Conservation (phyloP, 495 filamentous ascomycete genomes). For the Letharia lupina region DNA sequence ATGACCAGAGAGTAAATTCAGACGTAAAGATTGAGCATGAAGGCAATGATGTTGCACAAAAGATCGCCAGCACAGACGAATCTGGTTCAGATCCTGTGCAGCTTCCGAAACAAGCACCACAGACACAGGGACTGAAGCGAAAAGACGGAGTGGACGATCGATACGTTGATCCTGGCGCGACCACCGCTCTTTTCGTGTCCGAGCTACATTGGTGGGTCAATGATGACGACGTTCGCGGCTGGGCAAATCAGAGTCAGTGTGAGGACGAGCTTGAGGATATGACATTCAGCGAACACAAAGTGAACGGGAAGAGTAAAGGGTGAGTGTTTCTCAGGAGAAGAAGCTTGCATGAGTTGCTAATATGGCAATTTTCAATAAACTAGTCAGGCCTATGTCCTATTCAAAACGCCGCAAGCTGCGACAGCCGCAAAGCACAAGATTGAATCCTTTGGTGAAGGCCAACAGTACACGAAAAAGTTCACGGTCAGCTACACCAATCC, state of each 20-base stretch:
- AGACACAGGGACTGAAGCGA: constrained; percentile 62
- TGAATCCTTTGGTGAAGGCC: constrained; percentile 50
- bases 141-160: constrained; percentile 69
- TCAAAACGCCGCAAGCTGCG: constrained; percentile 74
- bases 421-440: constrained; percentile 78
- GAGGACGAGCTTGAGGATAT: constrained; percentile 86
- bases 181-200: constrained; percentile 70
- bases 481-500: constrained; percentile 69
- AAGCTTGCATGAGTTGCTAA: constrained; percentile 11
- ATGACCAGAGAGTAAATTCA: constrained; percentile 29
- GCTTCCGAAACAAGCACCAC: constrained; percentile 42
- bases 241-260: constrained; percentile 64
- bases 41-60: constrained; percentile 34
- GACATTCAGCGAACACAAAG: constrained; percentile 95
- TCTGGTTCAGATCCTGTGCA: constrained; percentile 33
- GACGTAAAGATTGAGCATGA: constrained; percentile 32
- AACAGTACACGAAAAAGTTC: constrained; percentile 55
- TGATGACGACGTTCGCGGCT: constrained; percentile 88
- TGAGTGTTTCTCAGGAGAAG: constrained; percentile 36
- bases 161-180: constrained; percentile 71
- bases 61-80: constrained; percentile 43
- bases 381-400: constrained; percentile 87
- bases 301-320: constrained; percentile 98
- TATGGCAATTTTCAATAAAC: not conserved
- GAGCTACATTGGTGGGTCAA: constrained; percentile 96